Percentiles rank a stretch among this genome's conserved stretches.
Conservation (phyloP, 768 basidiomycete genomes). For the Macrolepiota dolichaula region DNA sequence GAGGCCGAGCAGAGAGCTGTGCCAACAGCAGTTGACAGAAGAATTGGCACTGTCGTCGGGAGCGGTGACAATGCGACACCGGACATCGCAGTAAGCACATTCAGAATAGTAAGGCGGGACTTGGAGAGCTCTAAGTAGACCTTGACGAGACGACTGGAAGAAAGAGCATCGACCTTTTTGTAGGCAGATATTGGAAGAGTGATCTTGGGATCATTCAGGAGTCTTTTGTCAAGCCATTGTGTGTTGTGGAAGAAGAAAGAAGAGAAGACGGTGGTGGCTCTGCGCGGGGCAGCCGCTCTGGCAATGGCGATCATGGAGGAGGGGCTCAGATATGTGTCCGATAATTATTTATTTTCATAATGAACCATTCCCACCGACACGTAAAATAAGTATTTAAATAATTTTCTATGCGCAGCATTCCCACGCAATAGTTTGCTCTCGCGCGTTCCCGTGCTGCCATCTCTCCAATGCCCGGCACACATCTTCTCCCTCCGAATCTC, state of each 20-base stretch:
- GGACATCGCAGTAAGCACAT: conserved; percentile 87
- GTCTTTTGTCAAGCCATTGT: conserved; percentile 37
- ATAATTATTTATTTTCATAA: too few species aligned
- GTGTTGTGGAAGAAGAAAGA: conserved; percentile 67
- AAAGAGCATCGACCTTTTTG: conserved; percentile 38
- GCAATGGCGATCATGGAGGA: background rate
- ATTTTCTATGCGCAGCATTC: background rate
- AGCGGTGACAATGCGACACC: conserved; percentile 92
- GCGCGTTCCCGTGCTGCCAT: background rate
- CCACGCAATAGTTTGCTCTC: background rate
- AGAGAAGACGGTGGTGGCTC: conserved; percentile 29
- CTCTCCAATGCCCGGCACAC: conserved; percentile 61
- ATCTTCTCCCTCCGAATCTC: conserved; percentile 91
- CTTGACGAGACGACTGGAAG: conserved; percentile 50
- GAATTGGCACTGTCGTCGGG: conserved; percentile 76
- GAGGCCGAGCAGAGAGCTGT: conserved; percentile 90
- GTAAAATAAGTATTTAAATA: too few species aligned
- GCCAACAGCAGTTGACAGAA: conserved; percentile 85
- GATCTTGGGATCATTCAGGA: conserved; percentile 13
- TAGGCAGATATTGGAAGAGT: conserved; percentile 24
- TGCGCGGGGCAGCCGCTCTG: background rate
- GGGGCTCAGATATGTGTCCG: background rate
- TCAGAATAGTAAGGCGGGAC: conserved; percentile 74
- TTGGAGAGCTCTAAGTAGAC: conserved; percentile 85
- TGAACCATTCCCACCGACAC: too few species aligned